Evolutionary conservation across 2,329 filamentous ascomycete species (phyloP).

Genomic region (Trichoderma citrinoviride): DNA sequence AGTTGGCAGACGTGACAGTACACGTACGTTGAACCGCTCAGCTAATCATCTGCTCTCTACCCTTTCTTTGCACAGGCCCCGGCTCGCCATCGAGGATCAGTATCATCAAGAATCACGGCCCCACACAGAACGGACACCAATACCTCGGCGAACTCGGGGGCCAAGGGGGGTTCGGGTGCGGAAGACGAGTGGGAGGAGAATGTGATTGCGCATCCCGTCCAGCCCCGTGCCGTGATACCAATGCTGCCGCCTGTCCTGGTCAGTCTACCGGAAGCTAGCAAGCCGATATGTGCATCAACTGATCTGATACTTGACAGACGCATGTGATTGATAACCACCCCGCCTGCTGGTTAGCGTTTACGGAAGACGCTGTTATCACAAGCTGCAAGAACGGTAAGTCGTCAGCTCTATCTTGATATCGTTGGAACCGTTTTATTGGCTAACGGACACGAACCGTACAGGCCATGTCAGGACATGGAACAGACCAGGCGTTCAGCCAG

Average conservation of each 20-base stretch:
- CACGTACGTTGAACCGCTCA: neutral
- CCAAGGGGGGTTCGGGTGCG: slow-evolving; percentile 69
- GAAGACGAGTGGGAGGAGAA: slow-evolving; percentile 56
- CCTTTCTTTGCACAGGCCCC: slow-evolving; percentile 23
- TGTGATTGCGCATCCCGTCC: slow-evolving; percentile 72
- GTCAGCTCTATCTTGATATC: neutral
- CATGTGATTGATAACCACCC: slow-evolving; percentile 85
- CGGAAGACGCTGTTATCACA: slow-evolving; percentile 88
- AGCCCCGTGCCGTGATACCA: slow-evolving; percentile 78
- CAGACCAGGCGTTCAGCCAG: slow-evolving; percentile 46
- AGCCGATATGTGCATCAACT: neutral
- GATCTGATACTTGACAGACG: slow-evolving; percentile 47
- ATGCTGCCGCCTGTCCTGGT: slow-evolving; percentile 89
- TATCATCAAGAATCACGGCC: slow-evolving; percentile 49
- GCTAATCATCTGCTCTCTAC: neutral
- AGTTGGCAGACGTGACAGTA: slow-evolving; percentile 35
- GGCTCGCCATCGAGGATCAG: slow-evolving; percentile 47
- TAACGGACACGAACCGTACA: slow-evolving; percentile 36
- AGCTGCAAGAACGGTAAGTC: slow-evolving; percentile 81
- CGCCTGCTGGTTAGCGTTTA: slow-evolving; percentile 87
- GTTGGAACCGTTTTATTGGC: neutral
- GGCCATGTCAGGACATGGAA: slow-evolving; percentile 75
- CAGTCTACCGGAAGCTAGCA: slow-evolving; percentile 34
- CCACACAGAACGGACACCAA: slow-evolving; percentile 61
- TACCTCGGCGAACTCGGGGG: slow-evolving; percentile 54